Evolutionary conservation across 2,329 filamentous ascomycete species (phyloP), one percentile per base, ranked within the genome.

Genomic region (Penicillium sp.): DNA sequence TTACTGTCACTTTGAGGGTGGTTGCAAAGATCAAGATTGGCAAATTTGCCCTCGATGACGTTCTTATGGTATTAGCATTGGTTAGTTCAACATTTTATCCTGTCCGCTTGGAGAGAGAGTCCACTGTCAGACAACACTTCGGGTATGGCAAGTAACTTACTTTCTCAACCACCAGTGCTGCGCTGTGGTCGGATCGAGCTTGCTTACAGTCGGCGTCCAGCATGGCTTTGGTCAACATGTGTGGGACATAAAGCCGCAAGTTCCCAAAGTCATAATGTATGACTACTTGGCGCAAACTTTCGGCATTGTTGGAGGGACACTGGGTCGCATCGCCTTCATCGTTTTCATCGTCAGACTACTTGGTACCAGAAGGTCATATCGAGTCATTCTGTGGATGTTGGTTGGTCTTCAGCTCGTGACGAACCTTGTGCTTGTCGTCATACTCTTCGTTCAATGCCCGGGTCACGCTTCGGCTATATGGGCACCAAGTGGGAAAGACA

Each of bases 251-350:
- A n/a, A 40, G n/a, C 51, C 1, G 1, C 16, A 8, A 32, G 54
- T 42, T 43, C 56, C 62, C 1, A 53, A 43, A 6, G 60, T 64
- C 6, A 65, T 67, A 24, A 60, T 63, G 60, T 64, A 57, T 29
- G 65, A 67, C 47, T 67, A 67, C 34, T 34, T 67, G 10, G 43
- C 60, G 5, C 66, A 68, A 22, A 59, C 63, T 3, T 67, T 68
- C 27, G 61, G 59, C 5, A 54, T 66, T 43, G 55, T 54, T 9
- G 63, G 62, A 5, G 62, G 63, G 8, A 54, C 59, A 1, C 29
- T 66, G 10, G 62, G 65, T 16, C 57, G 65, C 14, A 47, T 67
- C 14, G 57, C 66, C 5, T 68, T 67, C n/a, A 63, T 63, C 38
- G 38, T 65, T 13, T 64, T 65, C 16, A 32, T 68, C 24, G 54